These are phyloP conservation scores for Hydrangea macrophylla DNA, from an alignment of 148 eudicot genomes.

Conservation along the genomic window DNA sequence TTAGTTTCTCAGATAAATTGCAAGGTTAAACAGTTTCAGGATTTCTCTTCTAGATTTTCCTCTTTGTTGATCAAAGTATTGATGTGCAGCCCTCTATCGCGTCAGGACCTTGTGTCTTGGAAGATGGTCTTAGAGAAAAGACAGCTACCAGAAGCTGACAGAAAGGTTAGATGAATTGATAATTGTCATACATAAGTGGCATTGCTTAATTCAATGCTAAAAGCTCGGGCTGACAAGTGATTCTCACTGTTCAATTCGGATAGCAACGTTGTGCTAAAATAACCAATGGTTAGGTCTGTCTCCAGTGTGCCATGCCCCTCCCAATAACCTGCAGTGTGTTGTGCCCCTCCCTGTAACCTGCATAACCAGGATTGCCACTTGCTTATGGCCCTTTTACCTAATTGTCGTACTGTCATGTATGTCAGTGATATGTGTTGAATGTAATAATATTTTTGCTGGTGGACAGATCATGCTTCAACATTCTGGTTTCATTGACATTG, in stretches of 20 bases:
- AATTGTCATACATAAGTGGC: no score
- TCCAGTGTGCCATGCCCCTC: no score
- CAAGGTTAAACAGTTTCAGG: background rate
- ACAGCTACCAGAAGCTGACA: constrained; percentile 78
- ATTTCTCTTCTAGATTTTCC: constrained; percentile 10
- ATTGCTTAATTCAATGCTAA: no score
- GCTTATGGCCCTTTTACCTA: background rate
- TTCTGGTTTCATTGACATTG: constrained; percentile 91
- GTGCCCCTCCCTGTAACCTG: no score
- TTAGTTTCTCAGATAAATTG: background rate
- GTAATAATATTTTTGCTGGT: constrained; percentile 10
- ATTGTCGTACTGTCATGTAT: background rate
- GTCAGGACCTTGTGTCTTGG: constrained; percentile 99
- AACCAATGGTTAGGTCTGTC: no score
- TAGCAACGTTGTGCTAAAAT: no score
- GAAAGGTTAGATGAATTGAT: constrained; percentile 44
- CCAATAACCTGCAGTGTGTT: no score
- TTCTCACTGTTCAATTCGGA: no score
- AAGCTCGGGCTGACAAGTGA: no score
- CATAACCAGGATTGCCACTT: no score
- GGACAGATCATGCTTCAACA: constrained; percentile 61
- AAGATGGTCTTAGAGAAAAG: constrained; percentile 89
- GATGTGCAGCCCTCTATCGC: constrained; percentile 78
- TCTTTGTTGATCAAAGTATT: constrained; percentile 7
- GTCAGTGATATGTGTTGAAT: background rate